A percentile compares a stretch with the other conserved stretches of the same genome.
phyloP scores from a whole-genome alignment of 768 basidiomycete species.

The Lactarius pseudohatsudake region DNA sequence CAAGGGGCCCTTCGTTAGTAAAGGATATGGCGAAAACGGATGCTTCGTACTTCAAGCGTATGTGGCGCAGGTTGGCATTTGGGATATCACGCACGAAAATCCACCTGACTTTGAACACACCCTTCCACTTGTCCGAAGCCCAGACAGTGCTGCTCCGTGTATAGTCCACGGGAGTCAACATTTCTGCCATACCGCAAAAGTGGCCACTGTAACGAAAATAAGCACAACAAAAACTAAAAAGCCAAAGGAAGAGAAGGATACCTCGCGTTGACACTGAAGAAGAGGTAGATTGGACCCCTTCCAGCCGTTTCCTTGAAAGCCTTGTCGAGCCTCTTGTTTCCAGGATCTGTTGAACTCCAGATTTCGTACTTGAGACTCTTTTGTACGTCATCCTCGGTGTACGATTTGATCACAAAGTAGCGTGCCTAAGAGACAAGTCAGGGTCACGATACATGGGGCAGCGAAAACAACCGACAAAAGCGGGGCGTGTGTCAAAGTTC shows the following conservation, averaged over 20 bases:
- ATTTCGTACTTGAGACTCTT: conserved; percentile 98
- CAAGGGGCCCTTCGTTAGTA: conserved; percentile 21
- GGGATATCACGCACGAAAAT: conserved; percentile 96
- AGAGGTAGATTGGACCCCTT: conserved; percentile 93
- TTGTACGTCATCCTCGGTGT: conserved; percentile 98
- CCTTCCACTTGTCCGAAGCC: conserved; percentile 99
- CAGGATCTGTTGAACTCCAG: conserved; percentile 96
- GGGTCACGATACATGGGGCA: conserved; percentile 7
- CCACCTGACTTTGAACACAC: conserved; percentile 98
- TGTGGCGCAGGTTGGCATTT: conserved; percentile 85
- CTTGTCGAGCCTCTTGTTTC: conserved; percentile 95
- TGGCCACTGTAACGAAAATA: conserved; percentile 61
- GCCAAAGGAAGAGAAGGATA: conserved; percentile 30
- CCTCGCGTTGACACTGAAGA: conserved; percentile 97
- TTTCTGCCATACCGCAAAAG: conserved; percentile 98
- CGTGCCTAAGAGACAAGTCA: conserved; percentile 57
- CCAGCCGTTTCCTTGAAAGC: conserved; percentile 95
- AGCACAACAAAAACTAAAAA: background rate
- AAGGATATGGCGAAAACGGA: background rate
- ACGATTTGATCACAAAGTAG: conserved; percentile 98
- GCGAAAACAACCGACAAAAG: conserved; percentile 54
- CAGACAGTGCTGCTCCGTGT: conserved; percentile 93
- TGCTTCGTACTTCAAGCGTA: conserved; percentile 70
- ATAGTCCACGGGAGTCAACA: conserved; percentile 95
- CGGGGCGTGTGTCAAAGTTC: conserved; percentile 77